Evolutionary conservation across 2,329 filamentous ascomycete genomes (phyloP), one percentile per base, ranked within the genome.

Genomic region (Trichoderma polysporum): DNA sequence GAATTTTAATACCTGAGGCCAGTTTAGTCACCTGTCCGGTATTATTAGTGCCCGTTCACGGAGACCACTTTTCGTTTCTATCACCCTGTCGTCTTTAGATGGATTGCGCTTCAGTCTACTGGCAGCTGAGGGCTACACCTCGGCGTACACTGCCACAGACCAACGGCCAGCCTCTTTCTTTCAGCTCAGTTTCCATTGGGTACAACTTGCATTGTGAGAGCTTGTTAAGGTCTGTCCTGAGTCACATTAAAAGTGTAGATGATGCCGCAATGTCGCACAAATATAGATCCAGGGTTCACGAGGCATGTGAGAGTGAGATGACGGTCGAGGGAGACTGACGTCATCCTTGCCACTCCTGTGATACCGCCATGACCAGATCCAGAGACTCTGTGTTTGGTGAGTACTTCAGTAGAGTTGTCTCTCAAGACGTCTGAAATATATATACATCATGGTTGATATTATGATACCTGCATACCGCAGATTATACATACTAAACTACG

Each of bases 301-400:
- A 45, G 31, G n/a, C 33, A 33, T 62, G 59, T 53, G 35, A 62
- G 59, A 53, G n/a, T 27, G n/a, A n/a, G n/a, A n/a, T n/a, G n/a
- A 4, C 22, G 49, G 25, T 25, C 41, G 33, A 47, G n/a, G 25
- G 35, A 53, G 4, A n/a, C 47, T 62, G 59, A 62, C 59, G 59
- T 53, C 59, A 62, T 25, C 52, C 17, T 35, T 45, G 7, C 41
- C 41, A 22, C 41, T 1, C 22, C 6, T 2, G n/a, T 10, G n/a
- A 22, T 22, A 4, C 41, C 10, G 41, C 9, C 19, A 19, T 22
- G 41, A 10, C 35, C 35, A 27, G 25, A 52, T 31, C 27, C 27
- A 52, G 49, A n/a, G n/a, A n/a, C 41, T 22, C n/a, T 45, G 19
- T 45, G 39, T 17, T 45, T 3, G 1, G 10, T 12, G n/a, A 12